These are phyloP conservation scores for Hordeum pubiflorum DNA, from an alignment of 202 grass and related monocot species.

Conservation along the genomic window DNA sequence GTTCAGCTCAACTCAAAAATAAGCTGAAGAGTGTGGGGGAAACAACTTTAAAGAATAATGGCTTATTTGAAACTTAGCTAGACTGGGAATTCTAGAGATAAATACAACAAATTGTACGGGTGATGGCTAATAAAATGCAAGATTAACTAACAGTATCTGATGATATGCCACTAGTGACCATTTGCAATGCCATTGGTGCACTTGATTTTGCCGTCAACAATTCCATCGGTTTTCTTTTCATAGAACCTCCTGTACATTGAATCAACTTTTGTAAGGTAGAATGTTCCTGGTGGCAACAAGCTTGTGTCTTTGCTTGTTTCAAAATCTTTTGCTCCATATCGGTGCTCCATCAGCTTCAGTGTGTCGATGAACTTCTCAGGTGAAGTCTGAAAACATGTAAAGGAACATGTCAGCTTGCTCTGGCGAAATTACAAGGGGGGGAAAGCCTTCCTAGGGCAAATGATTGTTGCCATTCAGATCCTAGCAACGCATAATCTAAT, in stretches of 20 bases:
- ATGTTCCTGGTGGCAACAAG: constrained; percentile 61
- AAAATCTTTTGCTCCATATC: constrained; percentile 87
- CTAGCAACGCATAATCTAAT: not conserved
- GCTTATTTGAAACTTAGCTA: constrained; percentile 20
- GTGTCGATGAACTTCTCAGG: constrained; percentile 77
- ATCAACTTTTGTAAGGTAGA: constrained; percentile 81
- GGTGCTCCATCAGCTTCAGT: constrained; percentile 89
- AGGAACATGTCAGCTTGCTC: not conserved
- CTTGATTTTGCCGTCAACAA: constrained; percentile 4
- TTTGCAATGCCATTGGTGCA: constrained; percentile 43
- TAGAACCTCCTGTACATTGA: constrained; percentile 90
- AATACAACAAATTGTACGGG: constrained; percentile 13
- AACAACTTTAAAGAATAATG: constrained; percentile 15
- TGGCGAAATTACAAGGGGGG: not conserved
- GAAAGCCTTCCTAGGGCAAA: not conserved
- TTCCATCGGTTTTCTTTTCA: constrained; percentile 38
- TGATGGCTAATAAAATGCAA: not conserved
- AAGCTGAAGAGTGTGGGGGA: not conserved
- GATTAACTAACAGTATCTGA: not conserved
- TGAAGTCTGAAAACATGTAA: constrained; percentile 43
- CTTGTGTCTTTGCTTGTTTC: constrained; percentile 65
- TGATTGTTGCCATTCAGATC: not conserved
- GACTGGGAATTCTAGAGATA: constrained; percentile 10
- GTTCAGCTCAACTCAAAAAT: constrained; percentile 14
- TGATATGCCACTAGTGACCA: constrained; percentile 32